A percentile compares a stretch with the other conserved stretches of the same genome.
These are phyloP conservation scores for Leccinum subtestaceum DNA, from an alignment of 768 basidiomycete genomes.

Conservation along the genomic window DNA sequence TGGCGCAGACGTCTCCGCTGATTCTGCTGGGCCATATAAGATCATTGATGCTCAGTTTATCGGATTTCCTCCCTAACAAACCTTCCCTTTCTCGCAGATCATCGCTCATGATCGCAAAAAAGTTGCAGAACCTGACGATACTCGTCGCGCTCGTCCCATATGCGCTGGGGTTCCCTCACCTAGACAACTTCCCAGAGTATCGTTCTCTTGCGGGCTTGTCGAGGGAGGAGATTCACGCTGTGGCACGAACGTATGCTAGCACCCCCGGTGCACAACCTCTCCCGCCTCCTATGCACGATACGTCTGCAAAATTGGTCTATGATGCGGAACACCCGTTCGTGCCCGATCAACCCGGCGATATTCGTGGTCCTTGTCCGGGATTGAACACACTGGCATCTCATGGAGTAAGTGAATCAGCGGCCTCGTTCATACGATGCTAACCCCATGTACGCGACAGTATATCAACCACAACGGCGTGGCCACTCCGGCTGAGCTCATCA, in stretches of 20 bases:
- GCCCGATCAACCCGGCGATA: slow-evolving; percentile 15
- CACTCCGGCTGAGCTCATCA: slow-evolving; percentile 23
- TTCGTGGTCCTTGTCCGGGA: slow-evolving; percentile 27
- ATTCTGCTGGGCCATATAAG: slow-evolving; percentile 5
- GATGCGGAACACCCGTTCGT: slow-evolving; percentile 19
- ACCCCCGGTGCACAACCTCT: slow-evolving; percentile 26
- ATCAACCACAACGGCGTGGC: slow-evolving; percentile 18
- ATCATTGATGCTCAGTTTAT: neutral
- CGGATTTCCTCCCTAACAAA: too few species aligned
- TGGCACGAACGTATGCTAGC: slow-evolving; percentile 11
- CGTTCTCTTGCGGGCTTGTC: slow-evolving; percentile 24
- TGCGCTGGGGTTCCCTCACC: slow-evolving; percentile 10
- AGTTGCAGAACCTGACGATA: slow-evolving; percentile 6
- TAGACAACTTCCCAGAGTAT: slow-evolving; percentile 17
- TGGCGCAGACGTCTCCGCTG: neutral
- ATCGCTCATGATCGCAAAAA: neutral
- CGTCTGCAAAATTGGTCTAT: slow-evolving; percentile 13
- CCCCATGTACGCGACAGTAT: slow-evolving; percentile 10
- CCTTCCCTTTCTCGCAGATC: neutral
- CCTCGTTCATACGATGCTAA: neutral
- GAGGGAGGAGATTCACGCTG: slow-evolving; percentile 10
- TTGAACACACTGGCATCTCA: slow-evolving; percentile 28
- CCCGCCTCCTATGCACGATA: slow-evolving; percentile 23
- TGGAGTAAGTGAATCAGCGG: slow-evolving; percentile 13
- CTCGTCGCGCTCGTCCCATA: slow-evolving; percentile 8